Evolutionary conservation across 1,284 basidiomycete species (phyloP).

Genomic region (Sanguinoderma infundibulare): DNA sequence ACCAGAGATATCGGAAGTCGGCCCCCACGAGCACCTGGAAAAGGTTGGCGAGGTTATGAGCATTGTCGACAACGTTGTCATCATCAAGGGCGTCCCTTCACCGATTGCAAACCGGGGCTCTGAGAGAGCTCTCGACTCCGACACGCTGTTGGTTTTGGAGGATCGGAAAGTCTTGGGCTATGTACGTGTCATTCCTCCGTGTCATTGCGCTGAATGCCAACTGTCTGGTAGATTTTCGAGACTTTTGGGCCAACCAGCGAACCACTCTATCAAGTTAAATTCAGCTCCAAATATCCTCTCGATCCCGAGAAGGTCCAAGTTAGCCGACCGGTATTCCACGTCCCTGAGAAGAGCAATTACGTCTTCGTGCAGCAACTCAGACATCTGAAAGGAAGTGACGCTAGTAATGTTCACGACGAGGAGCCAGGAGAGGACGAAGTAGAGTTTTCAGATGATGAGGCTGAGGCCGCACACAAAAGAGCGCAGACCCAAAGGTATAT

Average conservation of each 20-base stretch:
- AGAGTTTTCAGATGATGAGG: slow-evolving; percentile 91
- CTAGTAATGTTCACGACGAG: slow-evolving; percentile 92
- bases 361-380: slow-evolving; percentile 75
- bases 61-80: slow-evolving; percentile 70
- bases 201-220: neutral
- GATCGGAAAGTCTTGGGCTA: slow-evolving; percentile 85
- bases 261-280: slow-evolving; percentile 84
- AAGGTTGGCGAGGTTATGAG: slow-evolving; percentile 77
- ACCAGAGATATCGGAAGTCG: slow-evolving; percentile 62
- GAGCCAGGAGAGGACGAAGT: slow-evolving; percentile 85
- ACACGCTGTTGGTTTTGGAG: slow-evolving; percentile 85
- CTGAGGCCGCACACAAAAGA: slow-evolving; percentile 73
- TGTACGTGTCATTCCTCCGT: slow-evolving; percentile 49
- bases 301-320: slow-evolving; percentile 56
- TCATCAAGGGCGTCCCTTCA: slow-evolving; percentile 65
- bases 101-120: slow-evolving; percentile 47
- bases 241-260: slow-evolving; percentile 89
- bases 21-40: slow-evolving; percentile 63
- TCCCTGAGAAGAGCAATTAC: slow-evolving; percentile 77
- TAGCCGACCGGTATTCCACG: slow-evolving; percentile 73
- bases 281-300: slow-evolving; percentile 60
- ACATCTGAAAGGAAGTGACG: slow-evolving; percentile 80
- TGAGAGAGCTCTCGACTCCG: slow-evolving; percentile 75
- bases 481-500: slow-evolving; percentile 58
- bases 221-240: slow-evolving; percentile 70